Percentiles rank a stretch among this genome's conserved stretches.
These are phyloP conservation scores for Pichia sp. DNA, from an alignment of 1,139 yeast species.

Conservation along the genomic window DNA sequence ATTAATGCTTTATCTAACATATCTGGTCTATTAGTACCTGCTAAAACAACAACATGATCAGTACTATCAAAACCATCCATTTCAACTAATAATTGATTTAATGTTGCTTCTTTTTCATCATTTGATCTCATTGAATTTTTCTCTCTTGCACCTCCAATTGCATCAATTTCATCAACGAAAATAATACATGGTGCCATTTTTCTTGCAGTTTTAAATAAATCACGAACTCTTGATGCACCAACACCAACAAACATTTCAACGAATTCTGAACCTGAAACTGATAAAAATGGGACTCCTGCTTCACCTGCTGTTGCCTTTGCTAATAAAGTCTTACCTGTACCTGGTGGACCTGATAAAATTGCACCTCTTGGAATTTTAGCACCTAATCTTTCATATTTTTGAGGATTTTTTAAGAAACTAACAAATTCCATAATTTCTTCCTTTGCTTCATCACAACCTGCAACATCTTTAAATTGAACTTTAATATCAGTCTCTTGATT, in stretches of 20 bases:
- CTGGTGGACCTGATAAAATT: slow-evolving; percentile 77
- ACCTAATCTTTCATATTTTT: slow-evolving; percentile 68
- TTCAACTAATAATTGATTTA: slow-evolving; percentile 73
- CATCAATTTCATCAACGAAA: slow-evolving; percentile 81
- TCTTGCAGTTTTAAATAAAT: slow-evolving; percentile 70
- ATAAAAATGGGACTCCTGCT: slow-evolving; percentile 75
- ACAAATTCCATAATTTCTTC: slow-evolving; percentile 85
- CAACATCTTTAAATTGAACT: slow-evolving; percentile 71
- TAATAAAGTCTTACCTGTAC: slow-evolving; percentile 76
- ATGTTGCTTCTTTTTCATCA: slow-evolving; percentile 76
- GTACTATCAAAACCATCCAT: slow-evolving; percentile 77
- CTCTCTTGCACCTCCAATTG: slow-evolving; percentile 75
- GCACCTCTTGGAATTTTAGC: slow-evolving; percentile 86
- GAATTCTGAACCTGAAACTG: slow-evolving; percentile 96
- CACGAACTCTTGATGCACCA: slow-evolving; percentile 89
- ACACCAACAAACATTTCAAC: slow-evolving; percentile 99
- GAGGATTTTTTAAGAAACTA: slow-evolving; percentile 67
- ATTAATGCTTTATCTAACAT: slow-evolving; percentile 68
- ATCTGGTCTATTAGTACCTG: slow-evolving; percentile 81
- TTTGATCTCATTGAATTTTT: slow-evolving; percentile 51
- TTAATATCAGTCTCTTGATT: slow-evolving; percentile 68
- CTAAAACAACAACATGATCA: slow-evolving; percentile 74
- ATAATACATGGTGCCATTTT: slow-evolving; percentile 77
- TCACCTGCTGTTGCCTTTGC: slow-evolving; percentile 87
- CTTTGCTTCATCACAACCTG: slow-evolving; percentile 79